Evolutionary conservation across 371 early-diverging fungal species (phyloP), one percentile per base, ranked within the genome.

Genomic region (Conidiobolus incongruus): DNA sequence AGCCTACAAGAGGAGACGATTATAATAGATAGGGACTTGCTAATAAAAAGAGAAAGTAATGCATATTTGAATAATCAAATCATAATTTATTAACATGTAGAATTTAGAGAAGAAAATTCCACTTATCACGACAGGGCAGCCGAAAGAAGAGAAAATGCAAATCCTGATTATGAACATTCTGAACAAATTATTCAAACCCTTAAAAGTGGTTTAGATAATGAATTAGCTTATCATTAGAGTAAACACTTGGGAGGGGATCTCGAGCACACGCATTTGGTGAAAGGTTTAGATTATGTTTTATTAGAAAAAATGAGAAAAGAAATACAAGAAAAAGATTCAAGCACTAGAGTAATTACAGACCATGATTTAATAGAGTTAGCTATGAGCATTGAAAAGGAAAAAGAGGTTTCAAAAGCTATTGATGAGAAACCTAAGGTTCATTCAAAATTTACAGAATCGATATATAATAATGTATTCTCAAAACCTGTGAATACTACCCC

Each of bases 171-270:
- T 41, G 62, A 54, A 24, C 68, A 63, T 12, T 58, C 62, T 11
- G 66, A 68, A 46, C 52, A 57, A 30, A 67, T 70, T n/a, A n/a
- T n/a, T n/a, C n/a, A n/a, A n/a, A n/a, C n/a, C n/a, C n/a, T n/a
- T n/a, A n/a, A n/a, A n/a, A 38, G 33, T 38, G 35, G 52, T 6
- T 50, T 56, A 2, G 59, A 59, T 50, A 48, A 50, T 13, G 22
- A 60, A 10, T 28, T 39, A 6, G 58, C 56, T 34, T 50, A 48
- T 2, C 55, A 52, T 2, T 62, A 72, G 33, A 79, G 79, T 15
- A 87, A 91, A 53, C 85, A 66, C 50, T 58, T 91, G 13, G 92
- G 89, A 41, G 92, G 92, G 23, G 86, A 85, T 58, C 55, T 65
- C 1, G 61, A 72, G 21, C 85, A 80, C 49, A 88, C 91, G 1